Evolutionary conservation across 768 basidiomycete species (phyloP), one percentile per base, ranked within the genome.

Genomic region (Leccinum sublutescens): DNA sequence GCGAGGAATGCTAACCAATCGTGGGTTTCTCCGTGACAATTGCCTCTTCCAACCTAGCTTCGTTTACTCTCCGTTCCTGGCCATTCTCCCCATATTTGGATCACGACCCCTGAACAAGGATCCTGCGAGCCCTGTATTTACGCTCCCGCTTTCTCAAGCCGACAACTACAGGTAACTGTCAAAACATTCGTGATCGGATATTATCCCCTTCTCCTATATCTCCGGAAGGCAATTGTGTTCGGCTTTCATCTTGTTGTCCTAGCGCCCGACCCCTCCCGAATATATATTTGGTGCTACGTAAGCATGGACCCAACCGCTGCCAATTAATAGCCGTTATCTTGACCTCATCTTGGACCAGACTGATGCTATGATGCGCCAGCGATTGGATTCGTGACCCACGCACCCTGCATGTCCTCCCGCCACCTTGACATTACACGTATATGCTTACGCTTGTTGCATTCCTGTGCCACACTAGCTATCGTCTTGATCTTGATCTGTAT

Each of bases 311-410:
- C 17, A 50, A 53, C 62, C 54, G 58, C 12, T 54, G 50, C 55
- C 58, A 43, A 50, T 50, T 8, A 52, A 58, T 59, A 55, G 57
- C 36, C 59, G 57, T 57, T 68, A 66, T 67, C 67, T 43, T 36
- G 19, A 9, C 56, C 17, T 38, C 43, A 55, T 61, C 59, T n/a
- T 17, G 43, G 17, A 27, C 27, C 21, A 11, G 27, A 15, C 15
- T 25, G 49, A 21, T 9, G 49, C 50, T 19, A 21, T 10, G 27
- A 50, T 29, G 23, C n/a, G 50, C 10, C 12, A 10, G 27, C 31
- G 45, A 23, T 50, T 14, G 5, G 38, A 21, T 50, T 23, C 17
- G n/a, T 33, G 21, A 36, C 58, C 23, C 25, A 57, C 53, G 3
- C 55, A 55, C 64, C 62, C 59, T 56, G 57, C 19, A 62, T 25